Evolutionary conservation across 306 rosid species (phyloP).

Genomic region (Urtica urens): DNA sequence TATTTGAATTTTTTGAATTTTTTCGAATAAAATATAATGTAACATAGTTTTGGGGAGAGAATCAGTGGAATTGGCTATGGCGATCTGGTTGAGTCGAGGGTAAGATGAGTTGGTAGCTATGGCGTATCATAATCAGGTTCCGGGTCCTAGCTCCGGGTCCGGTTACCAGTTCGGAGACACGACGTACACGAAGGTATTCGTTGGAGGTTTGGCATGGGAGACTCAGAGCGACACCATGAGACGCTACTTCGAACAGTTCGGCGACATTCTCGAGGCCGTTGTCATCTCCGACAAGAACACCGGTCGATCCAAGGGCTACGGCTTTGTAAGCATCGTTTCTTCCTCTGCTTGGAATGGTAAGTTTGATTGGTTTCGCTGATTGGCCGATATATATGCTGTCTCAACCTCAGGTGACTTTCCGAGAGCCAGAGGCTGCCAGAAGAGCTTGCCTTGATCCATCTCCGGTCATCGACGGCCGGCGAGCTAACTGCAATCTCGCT

Average conservation of each 20-base stretch:
- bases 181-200: slow-evolving; percentile 86
- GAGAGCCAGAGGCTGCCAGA: slow-evolving; percentile 86
- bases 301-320: slow-evolving; percentile 95
- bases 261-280: slow-evolving; percentile 90
- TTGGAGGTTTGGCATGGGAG: slow-evolving; percentile 97
- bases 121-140: slow-evolving; percentile 62
- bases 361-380: slow-evolving; percentile 16
- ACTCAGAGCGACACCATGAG: slow-evolving; percentile 90
- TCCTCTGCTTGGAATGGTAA: too few species aligned
- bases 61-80: slow-evolving; percentile 5
- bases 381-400: neutral
- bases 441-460: slow-evolving; percentile 88
- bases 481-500: slow-evolving; percentile 92
- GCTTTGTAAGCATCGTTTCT: slow-evolving; percentile 94
- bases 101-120: too few species aligned
- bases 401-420: slow-evolving; percentile 71
- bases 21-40: too few species aligned
- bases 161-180: slow-evolving; percentile 84
- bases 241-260: slow-evolving; percentile 69
- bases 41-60: slow-evolving; percentile 3
- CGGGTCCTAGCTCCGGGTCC: slow-evolving; percentile 71
- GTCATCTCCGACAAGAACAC: slow-evolving; percentile 88
- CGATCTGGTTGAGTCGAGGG: too few species aligned
- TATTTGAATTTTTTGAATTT: too few species aligned
- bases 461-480: slow-evolving; percentile 86